Base-by-base conservation (phyloP, 192 early-diverging fungal species). In the Umbelopsis sp. region DNA sequence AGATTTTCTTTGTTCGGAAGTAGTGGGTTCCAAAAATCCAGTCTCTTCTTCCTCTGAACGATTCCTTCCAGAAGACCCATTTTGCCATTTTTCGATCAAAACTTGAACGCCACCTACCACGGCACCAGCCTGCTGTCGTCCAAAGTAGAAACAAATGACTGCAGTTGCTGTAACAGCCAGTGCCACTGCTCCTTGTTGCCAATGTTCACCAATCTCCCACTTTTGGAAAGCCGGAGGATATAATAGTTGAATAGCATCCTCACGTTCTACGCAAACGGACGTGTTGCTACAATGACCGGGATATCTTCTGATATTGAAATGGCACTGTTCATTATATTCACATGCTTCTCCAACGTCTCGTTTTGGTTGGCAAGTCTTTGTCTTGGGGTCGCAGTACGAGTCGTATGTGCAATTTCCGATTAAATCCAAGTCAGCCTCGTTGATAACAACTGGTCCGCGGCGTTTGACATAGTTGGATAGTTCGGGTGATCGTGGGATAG, bases 401-500 rank as follows among this genome's bases (percentile, higher is more conserved):
- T 67, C 51, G 24, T 66, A 70, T 51, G 69, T 75, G 47, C 77
- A 79, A n/a, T 79, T 79, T 32, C 77, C 77, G 25, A 79, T 68
- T 43, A 72, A 65, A 0, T 71, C 53, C 9, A 79, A 51, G 44
- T 79, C 77, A 26, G 50, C 71, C 53, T 51, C 34, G n/a, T 68
- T 49, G 7, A 79, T 72, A 3, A 72, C 66, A 24, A 71, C 38
- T n/a, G 77, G 77, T 36, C 77, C 77, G 21, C 74, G 69, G 29
- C 62, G 68, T 12, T 74, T 65, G 16, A 79, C 77, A 70, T 79
- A 79, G 21, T 47, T 68, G 14, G 45, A 25, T 6, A 79, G 70
- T 26, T 79, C 77, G 16, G 47, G 32, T 29, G 70, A 59, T 17
- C 52, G 49, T 26, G 77, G 77, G 20, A 79, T 75, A 21, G 53